Evolutionary conservation across 306 rosid genomes (phyloP), one percentile per base, ranked within the genome.

Genomic region (Prinsepia uniflora): DNA sequence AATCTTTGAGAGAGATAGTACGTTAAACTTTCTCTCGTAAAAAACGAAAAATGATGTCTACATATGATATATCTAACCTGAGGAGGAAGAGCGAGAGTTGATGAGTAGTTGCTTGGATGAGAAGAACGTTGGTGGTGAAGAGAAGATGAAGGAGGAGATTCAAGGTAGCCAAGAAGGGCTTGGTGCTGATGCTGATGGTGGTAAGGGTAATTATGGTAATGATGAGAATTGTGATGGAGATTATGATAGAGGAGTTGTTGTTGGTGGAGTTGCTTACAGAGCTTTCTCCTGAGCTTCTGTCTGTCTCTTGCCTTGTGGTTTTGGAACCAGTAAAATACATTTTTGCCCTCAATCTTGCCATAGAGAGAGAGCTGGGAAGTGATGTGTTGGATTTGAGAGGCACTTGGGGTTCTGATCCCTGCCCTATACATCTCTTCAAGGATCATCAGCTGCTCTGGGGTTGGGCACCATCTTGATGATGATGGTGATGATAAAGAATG

Each of bases 271-370:
- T 93, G 96, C 77, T 84, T 88, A 57, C 43, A 88, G 43, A 90
- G 86, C 80, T 93, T 90, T 86, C 93, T 85, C 70, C 96, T 75
- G 0, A 90, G 86, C 70, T 90, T 93, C 72, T 88, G 96, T 40
- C 98, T 84, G 66, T 93, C 98, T 75, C 98, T 88, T 39, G 96
- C 98, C 82, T 93, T 93, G 73, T 93, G 98, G 70, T 93, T 93
- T 73, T 93, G 98, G 80, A 93, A 93, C 98, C 98, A 93, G 78
- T 93, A 93, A 76, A 90, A 93, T 12, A 93, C 98, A 82, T 93
- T 93, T 62, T 93, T 93, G 5, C 98, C 96, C 67, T 90, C 93
- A 24, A 93, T 93, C 72, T 87, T 90, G 1, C 98, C 98, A 77
- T 93, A 93, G 65, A 86, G 74, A 55, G 93, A 90, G 82, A 93